Evolutionary conservation across 2,329 filamentous ascomycete genomes (phyloP).

Genomic region (Dichotomopilus funicola): DNA sequence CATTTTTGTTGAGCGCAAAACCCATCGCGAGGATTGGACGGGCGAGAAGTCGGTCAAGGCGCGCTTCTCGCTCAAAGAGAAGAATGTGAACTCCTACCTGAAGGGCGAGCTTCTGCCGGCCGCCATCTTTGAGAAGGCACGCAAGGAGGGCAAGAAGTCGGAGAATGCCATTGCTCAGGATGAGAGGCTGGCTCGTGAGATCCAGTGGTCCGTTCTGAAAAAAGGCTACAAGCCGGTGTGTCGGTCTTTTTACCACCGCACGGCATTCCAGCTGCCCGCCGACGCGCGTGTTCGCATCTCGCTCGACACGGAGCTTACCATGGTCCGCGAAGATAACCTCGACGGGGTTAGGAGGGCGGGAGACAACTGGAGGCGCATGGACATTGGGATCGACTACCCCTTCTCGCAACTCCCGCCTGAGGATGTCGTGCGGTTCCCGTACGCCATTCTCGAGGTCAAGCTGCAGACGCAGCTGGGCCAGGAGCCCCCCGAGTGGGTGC

Average conservation of each 20-base stretch:
- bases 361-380: conserved; percentile 92
- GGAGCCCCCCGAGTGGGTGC: conserved; percentile 93
- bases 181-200: conserved; percentile 80
- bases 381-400: conserved; percentile 93
- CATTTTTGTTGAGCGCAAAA: conserved; percentile 96
- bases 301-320: conserved; percentile 89
- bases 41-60: conserved; percentile 99
- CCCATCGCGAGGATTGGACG: conserved; percentile 97
- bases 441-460: conserved; percentile 94
- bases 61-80: conserved; percentile 90
- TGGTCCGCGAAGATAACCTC: conserved; percentile 91
- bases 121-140: conserved; percentile 91
- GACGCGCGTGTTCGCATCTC: conserved; percentile 96
- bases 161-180: conserved; percentile 87
- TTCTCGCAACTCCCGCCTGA: conserved; percentile 81
- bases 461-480: conserved; percentile 93
- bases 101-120: conserved; percentile 76
- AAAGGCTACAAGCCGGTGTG: conserved; percentile 84
- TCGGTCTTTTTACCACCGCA: conserved; percentile 95
- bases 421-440: conserved; percentile 88
- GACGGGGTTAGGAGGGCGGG: conserved; percentile 71
- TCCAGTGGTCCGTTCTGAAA: conserved; percentile 88
- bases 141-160: conserved; percentile 90
- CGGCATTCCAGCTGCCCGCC: conserved; percentile 92
- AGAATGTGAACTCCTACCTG: conserved; percentile 90